These are phyloP conservation scores for Thyridium curvatum DNA, from an alignment of 2,329 filamentous ascomycete genomes.

Conservation along the genomic window DNA sequence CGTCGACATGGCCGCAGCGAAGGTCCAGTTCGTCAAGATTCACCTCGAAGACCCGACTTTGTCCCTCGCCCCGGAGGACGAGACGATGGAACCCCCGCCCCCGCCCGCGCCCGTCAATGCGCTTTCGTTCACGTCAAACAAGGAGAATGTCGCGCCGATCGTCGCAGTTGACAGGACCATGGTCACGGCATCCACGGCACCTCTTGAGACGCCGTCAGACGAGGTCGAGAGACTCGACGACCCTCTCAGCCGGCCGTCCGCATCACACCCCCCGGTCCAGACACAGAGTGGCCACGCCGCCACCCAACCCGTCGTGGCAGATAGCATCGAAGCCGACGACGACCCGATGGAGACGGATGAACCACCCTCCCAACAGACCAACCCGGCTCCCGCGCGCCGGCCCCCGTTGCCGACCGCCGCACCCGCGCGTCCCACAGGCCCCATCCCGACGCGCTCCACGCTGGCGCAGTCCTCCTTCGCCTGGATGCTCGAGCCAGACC, in stretches of 20 bases:
- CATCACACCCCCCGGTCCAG: neutral
- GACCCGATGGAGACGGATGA: conserved; percentile 20
- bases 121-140: conserved; percentile 12
- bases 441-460: conserved; percentile 56
- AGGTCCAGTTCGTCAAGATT: conserved; percentile 58
- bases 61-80: conserved; percentile 21
- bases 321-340: conserved; percentile 6
- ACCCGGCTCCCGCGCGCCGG: conserved; percentile 5
- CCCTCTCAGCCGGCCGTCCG: neutral
- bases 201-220: too few relatives aligned
- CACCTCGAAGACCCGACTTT: conserved; percentile 48
- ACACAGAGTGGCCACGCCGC: conserved; percentile 2
- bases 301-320: conserved; percentile 10
- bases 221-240: too few relatives aligned
- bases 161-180: conserved; percentile 20
- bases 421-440: conserved; percentile 20
- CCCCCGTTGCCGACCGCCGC: conserved; percentile 1
- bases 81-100: conserved; percentile 8
- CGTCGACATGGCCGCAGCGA: conserved; percentile 55
- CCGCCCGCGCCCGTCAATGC: conserved; percentile 6
- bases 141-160: conserved; percentile 11
- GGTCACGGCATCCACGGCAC: conserved; percentile 8
- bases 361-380: conserved; percentile 3
- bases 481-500: conserved; percentile 66
- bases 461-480: conserved; percentile 71